Conservation (phyloP, 495 filamentous ascomycete genomes). For the Xylaria intraflava region DNA sequence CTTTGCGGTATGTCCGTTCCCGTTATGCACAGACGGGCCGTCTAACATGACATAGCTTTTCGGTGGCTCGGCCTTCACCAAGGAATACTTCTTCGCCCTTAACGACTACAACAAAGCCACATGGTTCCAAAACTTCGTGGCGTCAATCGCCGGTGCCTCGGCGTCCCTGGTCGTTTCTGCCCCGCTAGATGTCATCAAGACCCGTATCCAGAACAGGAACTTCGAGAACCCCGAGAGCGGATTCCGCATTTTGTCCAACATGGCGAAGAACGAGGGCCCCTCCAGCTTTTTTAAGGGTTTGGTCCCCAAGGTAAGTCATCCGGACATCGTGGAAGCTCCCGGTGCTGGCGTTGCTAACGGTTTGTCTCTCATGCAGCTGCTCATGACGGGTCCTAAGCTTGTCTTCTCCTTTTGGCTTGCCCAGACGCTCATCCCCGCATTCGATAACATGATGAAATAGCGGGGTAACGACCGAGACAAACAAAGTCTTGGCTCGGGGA, state of each 20-base stretch:
- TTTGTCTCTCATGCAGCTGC: constrained; percentile 43
- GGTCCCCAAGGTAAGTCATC: constrained; percentile 65
- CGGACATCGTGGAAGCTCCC: neutral
- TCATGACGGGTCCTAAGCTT: constrained; percentile 98
- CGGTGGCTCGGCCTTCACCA: constrained; percentile 95
- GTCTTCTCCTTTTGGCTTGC: constrained; percentile 99
- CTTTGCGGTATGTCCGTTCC: constrained; percentile 67
- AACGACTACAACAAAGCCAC: constrained; percentile 90
- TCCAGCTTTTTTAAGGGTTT: constrained; percentile 95
- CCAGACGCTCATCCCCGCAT: constrained; percentile 75
- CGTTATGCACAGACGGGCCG: neutral
- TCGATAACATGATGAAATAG: constrained; percentile 38
- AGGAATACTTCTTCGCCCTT: constrained; percentile 85
- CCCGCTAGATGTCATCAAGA: constrained; percentile 98
- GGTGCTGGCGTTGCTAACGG: constrained; percentile 8
- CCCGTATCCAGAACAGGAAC: constrained; percentile 96
- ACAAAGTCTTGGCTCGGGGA: neutral
- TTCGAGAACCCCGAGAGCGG: constrained; percentile 96
- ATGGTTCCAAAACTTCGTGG: constrained; percentile 95
- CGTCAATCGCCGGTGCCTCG: constrained; percentile 87
- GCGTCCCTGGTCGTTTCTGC: constrained; percentile 90
- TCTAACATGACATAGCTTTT: constrained; percentile 61
- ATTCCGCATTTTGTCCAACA: constrained; percentile 83
- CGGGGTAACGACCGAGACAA: neutral
- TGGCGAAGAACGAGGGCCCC: constrained; percentile 82